Evolutionary conservation across 768 basidiomycete species (phyloP), one percentile per base, ranked within the genome.

Genomic region (Lyophyllum decastes): DNA sequence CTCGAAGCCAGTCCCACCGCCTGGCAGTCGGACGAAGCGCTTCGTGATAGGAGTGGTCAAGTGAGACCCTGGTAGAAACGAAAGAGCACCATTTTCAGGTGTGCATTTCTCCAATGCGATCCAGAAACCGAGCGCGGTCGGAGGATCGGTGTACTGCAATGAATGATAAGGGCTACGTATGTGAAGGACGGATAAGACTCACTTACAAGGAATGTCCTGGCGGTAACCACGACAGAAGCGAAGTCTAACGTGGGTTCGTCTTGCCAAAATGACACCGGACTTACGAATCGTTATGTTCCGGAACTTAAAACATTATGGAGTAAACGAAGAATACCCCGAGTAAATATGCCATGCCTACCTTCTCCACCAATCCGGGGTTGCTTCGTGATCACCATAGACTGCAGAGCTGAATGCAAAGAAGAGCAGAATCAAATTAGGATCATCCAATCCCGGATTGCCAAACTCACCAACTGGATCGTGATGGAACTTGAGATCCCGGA

Each of bases 301-400:
- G 87, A 7, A 98, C 97, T 92, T 41, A 54, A 41, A 48, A 11
- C 30, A 26, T n/a, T n/a, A n/a, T n/a, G 51, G 30, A 43, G 25
- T 30, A 34, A 47, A 46, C 45, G 25, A 19, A 21, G 50, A 10
- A 49, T 27, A 25, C 35, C 27, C 57, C 30, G 38, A 26, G 10
- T 40, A 52, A 54, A 22, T 21, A 61, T 75, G 61, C 30, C 4
- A 4, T 10, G 30, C 30, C 4, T 55, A 94, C 94, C 94, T 83
- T 91, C 87, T 2, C 94, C 94, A 1, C 97, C 96, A 24, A 98
- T 95, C 54, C 88, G 80, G 4, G 92, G 87, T 68, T 98, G 95
- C 72, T 98, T 98, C 65, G 89, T 94, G 59, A 98, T 99, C 30
- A 96, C 79, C 95, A 97, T 97, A 2, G 91, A 93, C 68, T 96